Evolutionary conservation across 192 early-diverging fungal species (phyloP).

Genomic region (Dimargaris cristalligena): DNA sequence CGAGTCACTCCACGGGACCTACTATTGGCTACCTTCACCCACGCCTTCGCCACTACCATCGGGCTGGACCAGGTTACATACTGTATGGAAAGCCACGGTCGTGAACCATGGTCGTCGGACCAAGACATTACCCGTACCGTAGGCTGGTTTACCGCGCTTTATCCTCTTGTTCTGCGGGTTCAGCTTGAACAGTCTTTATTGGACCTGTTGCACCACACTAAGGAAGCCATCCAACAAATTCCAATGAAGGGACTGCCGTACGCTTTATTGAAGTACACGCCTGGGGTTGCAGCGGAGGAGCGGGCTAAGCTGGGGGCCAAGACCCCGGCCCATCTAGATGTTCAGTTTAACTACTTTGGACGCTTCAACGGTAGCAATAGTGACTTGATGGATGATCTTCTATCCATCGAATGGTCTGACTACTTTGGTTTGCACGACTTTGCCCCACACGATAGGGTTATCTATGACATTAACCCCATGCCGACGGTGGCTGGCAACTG

Average conservation of each 20-base stretch:
- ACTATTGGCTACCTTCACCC: background rate
- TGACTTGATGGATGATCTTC: background rate
- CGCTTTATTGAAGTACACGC: background rate
- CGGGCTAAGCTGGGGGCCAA: background rate
- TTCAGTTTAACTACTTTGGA: slow-evolving; percentile 11
- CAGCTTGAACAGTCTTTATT: background rate
- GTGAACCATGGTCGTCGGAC: background rate
- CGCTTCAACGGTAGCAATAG: background rate
- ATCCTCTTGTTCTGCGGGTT: background rate
- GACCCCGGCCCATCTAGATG: slow-evolving; percentile 2
- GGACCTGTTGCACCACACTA: background rate
- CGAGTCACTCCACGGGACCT: background rate
- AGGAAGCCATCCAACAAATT: background rate
- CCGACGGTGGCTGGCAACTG: background rate
- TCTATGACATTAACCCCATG: slow-evolving; percentile 4
- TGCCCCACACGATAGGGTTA: background rate
- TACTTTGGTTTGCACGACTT: slow-evolving; percentile 1
- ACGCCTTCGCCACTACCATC: background rate
- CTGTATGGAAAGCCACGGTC: background rate
- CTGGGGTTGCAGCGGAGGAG: background rate
- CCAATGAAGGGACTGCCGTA: slow-evolving; percentile 3
- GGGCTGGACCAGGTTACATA: background rate
- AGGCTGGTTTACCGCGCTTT: slow-evolving; percentile 17
- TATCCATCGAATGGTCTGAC: background rate
- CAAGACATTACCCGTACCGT: background rate